phyloP scores from a whole-genome alignment of 331 rosid genomes.

The Telfairia occidentalis region DNA sequence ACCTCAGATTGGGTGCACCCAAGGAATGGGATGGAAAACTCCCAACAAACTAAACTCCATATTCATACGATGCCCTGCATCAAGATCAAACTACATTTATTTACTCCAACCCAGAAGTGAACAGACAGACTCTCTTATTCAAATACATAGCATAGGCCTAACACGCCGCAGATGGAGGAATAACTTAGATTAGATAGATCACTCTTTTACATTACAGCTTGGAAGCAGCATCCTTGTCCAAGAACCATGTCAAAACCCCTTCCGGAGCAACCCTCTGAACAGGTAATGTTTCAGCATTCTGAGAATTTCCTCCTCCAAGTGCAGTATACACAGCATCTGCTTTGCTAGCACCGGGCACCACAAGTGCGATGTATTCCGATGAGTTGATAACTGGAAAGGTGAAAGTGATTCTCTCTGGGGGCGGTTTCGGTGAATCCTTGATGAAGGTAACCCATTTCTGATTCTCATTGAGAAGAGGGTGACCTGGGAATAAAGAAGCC shows the following conservation, averaged over 20 bases:
- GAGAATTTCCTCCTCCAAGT: slow-evolving; percentile 23
- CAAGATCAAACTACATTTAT: background rate
- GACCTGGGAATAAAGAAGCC: slow-evolving; percentile 65
- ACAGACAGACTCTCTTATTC: background rate
- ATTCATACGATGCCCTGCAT: background rate
- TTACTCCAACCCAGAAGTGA: background rate
- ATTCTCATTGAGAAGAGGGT: slow-evolving; percentile 40
- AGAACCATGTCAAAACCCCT: slow-evolving; percentile 62
- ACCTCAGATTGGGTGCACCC: background rate
- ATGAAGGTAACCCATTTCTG: slow-evolving; percentile 57
- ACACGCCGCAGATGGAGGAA: background rate
- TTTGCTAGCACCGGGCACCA: slow-evolving; percentile 59
- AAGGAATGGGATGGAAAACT: background rate
- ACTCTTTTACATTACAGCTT: slow-evolving; percentile 31
- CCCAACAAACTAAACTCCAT: background rate
- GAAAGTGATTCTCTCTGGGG: slow-evolving; percentile 62
- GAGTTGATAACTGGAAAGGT: slow-evolving; percentile 68
- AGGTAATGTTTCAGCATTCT: slow-evolving; percentile 31
- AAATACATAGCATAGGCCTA: background rate
- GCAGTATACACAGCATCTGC: slow-evolving; percentile 51
- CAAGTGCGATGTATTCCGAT: slow-evolving; percentile 51
- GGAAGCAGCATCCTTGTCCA: slow-evolving; percentile 74
- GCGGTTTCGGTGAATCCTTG: slow-evolving; percentile 60
- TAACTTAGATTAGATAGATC: background rate
- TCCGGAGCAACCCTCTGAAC: slow-evolving; percentile 50